Conservation (phyloP, 192 early-diverging fungal genomes). For the Entomortierella lignicola region DNA sequence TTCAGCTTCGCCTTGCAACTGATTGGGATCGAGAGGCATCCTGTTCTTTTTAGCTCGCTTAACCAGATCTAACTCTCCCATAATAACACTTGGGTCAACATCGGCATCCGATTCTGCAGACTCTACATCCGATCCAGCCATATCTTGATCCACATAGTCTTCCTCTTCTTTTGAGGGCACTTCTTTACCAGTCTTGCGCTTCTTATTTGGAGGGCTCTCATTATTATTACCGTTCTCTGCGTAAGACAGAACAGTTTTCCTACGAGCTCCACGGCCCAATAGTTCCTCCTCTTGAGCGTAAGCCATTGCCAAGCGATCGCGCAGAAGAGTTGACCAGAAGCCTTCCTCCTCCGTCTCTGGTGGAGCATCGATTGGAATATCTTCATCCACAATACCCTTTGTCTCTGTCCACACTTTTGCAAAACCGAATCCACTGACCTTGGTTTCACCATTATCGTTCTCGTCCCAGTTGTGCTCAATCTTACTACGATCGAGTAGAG, state of each 20-base stretch:
- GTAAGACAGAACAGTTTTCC: slow-evolving; percentile 50
- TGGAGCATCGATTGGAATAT: slow-evolving; percentile 40
- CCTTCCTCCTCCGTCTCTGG: slow-evolving; percentile 44
- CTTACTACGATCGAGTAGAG: slow-evolving; percentile 69
- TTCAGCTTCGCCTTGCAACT: slow-evolving; percentile 31
- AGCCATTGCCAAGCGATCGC: slow-evolving; percentile 41
- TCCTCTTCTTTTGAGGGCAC: slow-evolving; percentile 40
- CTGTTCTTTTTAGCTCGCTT: slow-evolving; percentile 30
- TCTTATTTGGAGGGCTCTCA: slow-evolving; percentile 32
- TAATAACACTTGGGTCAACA: slow-evolving; percentile 19
- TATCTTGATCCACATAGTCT: slow-evolving; percentile 45
- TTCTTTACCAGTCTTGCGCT: slow-evolving; percentile 49
- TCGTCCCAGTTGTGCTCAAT: slow-evolving; percentile 45
- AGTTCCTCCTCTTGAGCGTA: slow-evolving; percentile 43
- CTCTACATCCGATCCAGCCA: slow-evolving; percentile 30
- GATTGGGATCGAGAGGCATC: slow-evolving; percentile 15
- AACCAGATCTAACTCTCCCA: slow-evolving; percentile 29
- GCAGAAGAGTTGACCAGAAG: slow-evolving; percentile 48
- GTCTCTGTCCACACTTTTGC: slow-evolving; percentile 74
- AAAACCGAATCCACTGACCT: slow-evolving; percentile 65
- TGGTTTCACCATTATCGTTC: slow-evolving; percentile 49
- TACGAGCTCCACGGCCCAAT: slow-evolving; percentile 43
- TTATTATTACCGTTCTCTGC: slow-evolving; percentile 52
- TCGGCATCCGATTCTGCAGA: slow-evolving; percentile 32
- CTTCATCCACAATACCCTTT: slow-evolving; percentile 55